A percentile compares a stretch with the other conserved stretches of the same genome.
Conservation (phyloP, 805 yeast species). For the Ascoidea asiatica region DNA sequence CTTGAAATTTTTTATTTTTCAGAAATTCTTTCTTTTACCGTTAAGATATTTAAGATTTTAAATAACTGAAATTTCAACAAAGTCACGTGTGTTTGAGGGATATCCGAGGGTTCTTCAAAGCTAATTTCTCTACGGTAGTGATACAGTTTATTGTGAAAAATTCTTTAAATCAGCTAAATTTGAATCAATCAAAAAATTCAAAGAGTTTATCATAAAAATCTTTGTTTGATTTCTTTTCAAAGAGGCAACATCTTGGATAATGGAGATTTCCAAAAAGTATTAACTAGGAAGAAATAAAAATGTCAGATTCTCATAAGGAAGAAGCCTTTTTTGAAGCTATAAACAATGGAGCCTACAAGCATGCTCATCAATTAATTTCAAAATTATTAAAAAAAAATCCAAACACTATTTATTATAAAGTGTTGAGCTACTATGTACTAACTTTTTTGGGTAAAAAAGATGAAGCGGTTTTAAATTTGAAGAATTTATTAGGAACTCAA, state of each 20-base stretch:
- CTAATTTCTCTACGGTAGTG: no score
- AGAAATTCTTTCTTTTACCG: background rate
- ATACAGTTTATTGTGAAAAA: no score
- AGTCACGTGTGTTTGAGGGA: background rate
- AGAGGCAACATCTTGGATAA: no score
- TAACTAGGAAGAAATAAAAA: no score
- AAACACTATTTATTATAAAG: slow-evolving; percentile 20
- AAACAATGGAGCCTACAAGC: slow-evolving; percentile 20
- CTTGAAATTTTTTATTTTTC: no score
- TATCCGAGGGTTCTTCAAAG: background rate
- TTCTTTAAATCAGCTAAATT: background rate
- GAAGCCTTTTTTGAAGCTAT: slow-evolving; percentile 16
- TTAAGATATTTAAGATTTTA: no score
- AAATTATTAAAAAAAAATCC: slow-evolving; percentile 22
- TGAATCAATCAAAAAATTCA: background rate
- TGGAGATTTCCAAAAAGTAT: no score
- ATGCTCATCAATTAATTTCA: slow-evolving; percentile 20
- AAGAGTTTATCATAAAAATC: background rate
- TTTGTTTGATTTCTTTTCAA: background rate
- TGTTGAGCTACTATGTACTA: slow-evolving; percentile 17
- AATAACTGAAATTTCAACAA: background rate
- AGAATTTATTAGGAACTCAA: background rate
- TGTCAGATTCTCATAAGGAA: background rate
- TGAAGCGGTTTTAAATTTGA: slow-evolving; percentile 17
- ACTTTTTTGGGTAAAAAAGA: slow-evolving; percentile 16